These are phyloP conservation scores for Phytopythium montanum DNA, from an alignment of 352 stramenopile genomes.

Conservation along the genomic window DNA sequence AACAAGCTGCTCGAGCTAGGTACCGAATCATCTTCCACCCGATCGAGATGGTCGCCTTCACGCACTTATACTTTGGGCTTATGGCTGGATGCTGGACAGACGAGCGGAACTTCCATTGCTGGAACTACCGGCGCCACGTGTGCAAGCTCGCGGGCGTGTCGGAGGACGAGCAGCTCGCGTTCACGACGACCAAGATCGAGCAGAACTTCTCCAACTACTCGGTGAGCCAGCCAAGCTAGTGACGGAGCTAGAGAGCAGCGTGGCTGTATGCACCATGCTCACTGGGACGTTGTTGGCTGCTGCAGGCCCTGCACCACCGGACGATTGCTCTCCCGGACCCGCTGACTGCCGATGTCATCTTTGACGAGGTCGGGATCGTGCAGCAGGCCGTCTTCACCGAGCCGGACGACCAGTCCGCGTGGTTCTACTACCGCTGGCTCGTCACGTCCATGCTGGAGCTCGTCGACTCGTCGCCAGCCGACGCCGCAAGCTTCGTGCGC, in stretches of 20 bases:
- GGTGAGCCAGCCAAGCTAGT: slow-evolving; percentile 27
- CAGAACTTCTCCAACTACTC: slow-evolving; percentile 99
- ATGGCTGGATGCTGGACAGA: slow-evolving; percentile 81
- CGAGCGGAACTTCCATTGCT: slow-evolving; percentile 99
- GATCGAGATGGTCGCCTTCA: slow-evolving; percentile 1
- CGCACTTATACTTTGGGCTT: slow-evolving; percentile 41
- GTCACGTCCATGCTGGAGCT: slow-evolving; percentile 72
- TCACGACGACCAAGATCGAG: slow-evolving; percentile 95
- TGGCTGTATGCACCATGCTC: not conserved
- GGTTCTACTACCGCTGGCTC: slow-evolving; percentile 98
- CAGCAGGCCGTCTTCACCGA: slow-evolving; percentile 98
- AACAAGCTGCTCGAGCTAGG: slow-evolving; percentile 78
- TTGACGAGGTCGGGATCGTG: slow-evolving; percentile 81
- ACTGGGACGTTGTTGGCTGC: not conserved
- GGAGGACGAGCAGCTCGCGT: slow-evolving; percentile 87
- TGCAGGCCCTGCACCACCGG: slow-evolving; percentile 58
- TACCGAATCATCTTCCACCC: slow-evolving; percentile 26
- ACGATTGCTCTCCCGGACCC: slow-evolving; percentile 50
- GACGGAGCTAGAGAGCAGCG: no score
- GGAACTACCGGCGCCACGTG: slow-evolving; percentile 94
- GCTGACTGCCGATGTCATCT: slow-evolving; percentile 44
- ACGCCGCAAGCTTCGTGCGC: slow-evolving; percentile 47
- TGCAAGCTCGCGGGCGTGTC: slow-evolving; percentile 47
- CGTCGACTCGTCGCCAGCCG: slow-evolving; percentile 34
- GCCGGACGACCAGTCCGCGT: slow-evolving; percentile 97